phyloP scores from a whole-genome alignment of 257 asterid species.

The Gynochthodes officinalis region DNA sequence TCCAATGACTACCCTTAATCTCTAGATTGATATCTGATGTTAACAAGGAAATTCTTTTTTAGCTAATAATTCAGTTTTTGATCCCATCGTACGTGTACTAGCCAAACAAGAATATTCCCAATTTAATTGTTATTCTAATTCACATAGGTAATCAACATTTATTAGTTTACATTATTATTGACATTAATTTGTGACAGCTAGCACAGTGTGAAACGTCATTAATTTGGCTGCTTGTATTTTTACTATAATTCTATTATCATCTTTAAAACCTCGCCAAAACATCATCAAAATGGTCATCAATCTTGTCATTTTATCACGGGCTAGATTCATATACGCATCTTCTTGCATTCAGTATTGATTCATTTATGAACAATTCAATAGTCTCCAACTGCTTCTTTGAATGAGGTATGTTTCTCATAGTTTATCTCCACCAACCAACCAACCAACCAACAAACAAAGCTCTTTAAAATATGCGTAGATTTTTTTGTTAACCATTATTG shows the following conservation, averaged over 20 bases:
- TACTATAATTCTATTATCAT: neutral
- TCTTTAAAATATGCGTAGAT: no score
- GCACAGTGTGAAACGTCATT: neutral
- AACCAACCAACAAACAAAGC: no score
- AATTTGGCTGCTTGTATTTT: neutral
- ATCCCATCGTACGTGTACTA: no score
- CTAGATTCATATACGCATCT: constrained; percentile 4
- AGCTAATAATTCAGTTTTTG: neutral
- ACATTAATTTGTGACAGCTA: neutral
- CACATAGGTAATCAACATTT: neutral
- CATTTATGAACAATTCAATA: neutral
- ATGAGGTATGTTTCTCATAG: neutral
- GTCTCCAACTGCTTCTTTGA: constrained; percentile 21
- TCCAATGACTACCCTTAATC: neutral
- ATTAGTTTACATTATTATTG: neutral
- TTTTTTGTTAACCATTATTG: neutral
- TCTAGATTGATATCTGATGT: neutral
- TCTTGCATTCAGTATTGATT: constrained; percentile 5
- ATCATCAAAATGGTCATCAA: constrained; percentile 20
- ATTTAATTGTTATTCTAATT: neutral
- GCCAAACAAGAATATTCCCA: no score
- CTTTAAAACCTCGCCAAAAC: neutral
- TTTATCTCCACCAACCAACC: constrained; percentile 7
- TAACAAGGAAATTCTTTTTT: no score
- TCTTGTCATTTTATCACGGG: constrained; percentile 8